Percentiles rank a stretch among this genome's conserved stretches.
Evolutionary conservation across 164 flowering plant species (phyloP).

Genomic region (Chimonanthus praecox): DNA sequence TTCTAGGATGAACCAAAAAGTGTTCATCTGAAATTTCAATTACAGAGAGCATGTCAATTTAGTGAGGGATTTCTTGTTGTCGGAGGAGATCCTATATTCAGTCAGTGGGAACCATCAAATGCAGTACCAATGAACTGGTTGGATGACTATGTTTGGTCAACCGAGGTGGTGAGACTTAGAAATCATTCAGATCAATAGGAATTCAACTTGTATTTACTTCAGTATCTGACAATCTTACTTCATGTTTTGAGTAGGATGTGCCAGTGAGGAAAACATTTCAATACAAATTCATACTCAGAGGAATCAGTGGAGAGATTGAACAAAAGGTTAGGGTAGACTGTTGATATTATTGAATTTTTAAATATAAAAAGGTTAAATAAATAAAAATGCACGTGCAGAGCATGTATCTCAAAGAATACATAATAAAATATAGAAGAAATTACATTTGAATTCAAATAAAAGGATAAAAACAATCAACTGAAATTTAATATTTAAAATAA

Average conservation of each 20-base stretch:
- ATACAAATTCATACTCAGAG: slow-evolving; percentile 63
- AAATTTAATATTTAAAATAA: no score
- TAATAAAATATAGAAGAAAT: no score
- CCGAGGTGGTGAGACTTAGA: slow-evolving; percentile 48
- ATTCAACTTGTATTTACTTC: no score
- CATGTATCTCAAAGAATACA: no score
- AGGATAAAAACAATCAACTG: no score
- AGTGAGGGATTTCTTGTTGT: slow-evolving; percentile 63
- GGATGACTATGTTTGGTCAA: slow-evolving; percentile 70
- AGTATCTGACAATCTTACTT: background rate
- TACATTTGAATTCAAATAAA: no score
- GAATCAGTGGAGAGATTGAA: slow-evolving; percentile 22
- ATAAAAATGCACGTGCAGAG: no score
- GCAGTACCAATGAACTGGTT: slow-evolving; percentile 79
- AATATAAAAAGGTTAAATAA: no score
- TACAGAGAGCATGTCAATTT: slow-evolving; percentile 62
- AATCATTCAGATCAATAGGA: background rate
- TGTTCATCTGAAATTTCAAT: slow-evolving; percentile 53
- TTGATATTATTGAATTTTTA: no score
- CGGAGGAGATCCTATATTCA: slow-evolving; percentile 70
- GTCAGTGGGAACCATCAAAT: slow-evolving; percentile 58
- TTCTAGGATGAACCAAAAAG: slow-evolving; percentile 35
- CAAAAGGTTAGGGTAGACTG: slow-evolving; percentile 5
- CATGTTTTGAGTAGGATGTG: slow-evolving; percentile 42
- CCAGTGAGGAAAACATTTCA: slow-evolving; percentile 49